phyloP scores from a whole-genome alignment of 768 basidiomycete species.

The Holtermannia corniformis region DNA sequence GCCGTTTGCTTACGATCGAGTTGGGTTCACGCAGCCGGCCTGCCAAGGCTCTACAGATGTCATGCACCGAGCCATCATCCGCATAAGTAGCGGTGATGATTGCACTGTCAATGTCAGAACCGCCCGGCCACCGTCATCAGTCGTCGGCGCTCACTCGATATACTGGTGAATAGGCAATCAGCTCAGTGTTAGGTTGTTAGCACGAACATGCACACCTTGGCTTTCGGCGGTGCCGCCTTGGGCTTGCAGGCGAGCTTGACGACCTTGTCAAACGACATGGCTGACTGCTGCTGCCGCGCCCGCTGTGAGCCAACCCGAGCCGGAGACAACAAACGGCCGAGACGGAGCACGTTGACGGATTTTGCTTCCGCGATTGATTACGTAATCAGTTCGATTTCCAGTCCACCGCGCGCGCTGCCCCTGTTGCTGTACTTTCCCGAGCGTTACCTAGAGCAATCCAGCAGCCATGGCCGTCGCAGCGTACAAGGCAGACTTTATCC shows the following conservation, averaged over 20 bases:
- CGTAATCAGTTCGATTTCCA: too few species aligned
- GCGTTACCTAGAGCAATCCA: too few species aligned
- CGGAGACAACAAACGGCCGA: too few species aligned
- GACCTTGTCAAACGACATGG: slow-evolving; percentile 50
- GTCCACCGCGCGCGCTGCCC: too few species aligned
- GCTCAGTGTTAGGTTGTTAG: not conserved
- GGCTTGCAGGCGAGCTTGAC: slow-evolving; percentile 96
- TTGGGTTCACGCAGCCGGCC: slow-evolving; percentile 85
- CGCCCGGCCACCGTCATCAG: not conserved
- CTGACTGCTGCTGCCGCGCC: too few species aligned
- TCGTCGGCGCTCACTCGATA: slow-evolving; percentile 52
- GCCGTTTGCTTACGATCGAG: slow-evolving; percentile 55
- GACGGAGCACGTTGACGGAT: too few species aligned
- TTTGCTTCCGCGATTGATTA: too few species aligned
- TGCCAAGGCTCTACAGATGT: slow-evolving; percentile 81
- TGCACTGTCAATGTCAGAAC: slow-evolving; percentile 43
- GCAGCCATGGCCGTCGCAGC: not conserved
- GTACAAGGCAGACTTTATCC: slow-evolving; percentile 40
- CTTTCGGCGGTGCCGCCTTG: slow-evolving; percentile 87
- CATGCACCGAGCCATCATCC: slow-evolving; percentile 83
- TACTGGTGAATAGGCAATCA: slow-evolving; percentile 51
- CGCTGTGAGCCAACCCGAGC: too few species aligned
- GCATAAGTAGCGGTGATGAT: slow-evolving; percentile 96
- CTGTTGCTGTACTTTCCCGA: too few species aligned
- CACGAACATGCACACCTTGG: slow-evolving; percentile 56